Percentiles rank a stretch among this genome's conserved stretches.
Conservation (phyloP, 176 grass and related monocot species). For the Leersia perrieri region DNA sequence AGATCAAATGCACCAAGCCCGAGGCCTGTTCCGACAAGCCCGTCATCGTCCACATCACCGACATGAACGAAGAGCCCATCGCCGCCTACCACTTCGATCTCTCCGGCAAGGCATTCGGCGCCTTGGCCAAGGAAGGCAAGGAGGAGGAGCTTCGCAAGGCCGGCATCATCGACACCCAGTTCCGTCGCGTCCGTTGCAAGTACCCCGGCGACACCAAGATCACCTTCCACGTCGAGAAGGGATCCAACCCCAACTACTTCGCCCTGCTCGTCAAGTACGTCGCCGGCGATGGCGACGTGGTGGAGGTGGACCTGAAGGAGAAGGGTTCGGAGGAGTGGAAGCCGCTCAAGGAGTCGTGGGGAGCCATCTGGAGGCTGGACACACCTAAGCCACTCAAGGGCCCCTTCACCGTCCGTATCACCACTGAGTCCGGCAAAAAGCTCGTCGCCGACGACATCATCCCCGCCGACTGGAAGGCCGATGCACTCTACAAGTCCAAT, state of each 20-base stretch:
- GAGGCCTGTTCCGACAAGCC: slow-evolving; percentile 41
- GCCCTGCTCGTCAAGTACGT: slow-evolving; percentile 44
- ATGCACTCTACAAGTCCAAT: slow-evolving; percentile 25
- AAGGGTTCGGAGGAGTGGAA: slow-evolving; percentile 19
- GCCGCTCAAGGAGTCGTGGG: slow-evolving; percentile 52
- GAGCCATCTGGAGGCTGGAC: slow-evolving; percentile 61
- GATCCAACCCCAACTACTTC: slow-evolving; percentile 49
- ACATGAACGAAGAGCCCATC: slow-evolving; percentile 43
- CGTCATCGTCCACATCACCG: slow-evolving; percentile 35
- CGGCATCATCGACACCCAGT: slow-evolving; percentile 44
- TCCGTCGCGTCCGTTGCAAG: slow-evolving; percentile 43
- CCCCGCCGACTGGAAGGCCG: slow-evolving; percentile 42
- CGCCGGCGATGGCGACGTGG: slow-evolving; percentile 48
- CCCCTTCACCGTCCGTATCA: slow-evolving; percentile 50
- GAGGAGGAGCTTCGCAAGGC: slow-evolving; percentile 50
- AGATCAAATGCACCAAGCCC: slow-evolving; percentile 45
- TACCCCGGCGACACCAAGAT: slow-evolving; percentile 49
- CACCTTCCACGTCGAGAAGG: slow-evolving; percentile 65
- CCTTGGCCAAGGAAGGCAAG: slow-evolving; percentile 42
- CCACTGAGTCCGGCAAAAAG: slow-evolving; percentile 35
- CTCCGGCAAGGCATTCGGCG: slow-evolving; percentile 40
- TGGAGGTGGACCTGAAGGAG: slow-evolving; percentile 41
- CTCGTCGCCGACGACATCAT: slow-evolving; percentile 33
- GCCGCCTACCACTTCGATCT: slow-evolving; percentile 56
- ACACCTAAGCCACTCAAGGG: slow-evolving; percentile 13